These are phyloP conservation scores for Pythium periplocum DNA, from an alignment of 352 stramenopile genomes.

Conservation along the genomic window DNA sequence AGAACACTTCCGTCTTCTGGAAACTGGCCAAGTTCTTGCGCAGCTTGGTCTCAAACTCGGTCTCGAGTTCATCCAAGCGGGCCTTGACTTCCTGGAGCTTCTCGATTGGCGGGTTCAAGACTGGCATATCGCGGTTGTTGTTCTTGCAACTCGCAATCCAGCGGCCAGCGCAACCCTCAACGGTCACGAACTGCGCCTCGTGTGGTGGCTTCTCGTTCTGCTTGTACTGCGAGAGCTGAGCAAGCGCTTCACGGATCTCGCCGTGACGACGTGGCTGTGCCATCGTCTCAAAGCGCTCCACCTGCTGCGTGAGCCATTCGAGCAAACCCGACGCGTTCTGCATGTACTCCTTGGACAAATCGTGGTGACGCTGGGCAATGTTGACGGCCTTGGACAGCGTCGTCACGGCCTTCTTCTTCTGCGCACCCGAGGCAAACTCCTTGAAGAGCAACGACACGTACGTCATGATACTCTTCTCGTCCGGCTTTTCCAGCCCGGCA, in stretches of 20 bases:
- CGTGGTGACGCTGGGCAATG: constrained; percentile 86
- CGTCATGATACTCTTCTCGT: constrained; percentile 91
- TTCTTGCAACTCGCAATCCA: constrained; percentile 88
- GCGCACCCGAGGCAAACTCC: constrained; percentile 85
- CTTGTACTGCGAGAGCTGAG: constrained; percentile 78
- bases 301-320: constrained; percentile 68
- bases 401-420: constrained; percentile 88
- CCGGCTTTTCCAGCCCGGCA: constrained; percentile 74
- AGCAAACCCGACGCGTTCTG: constrained; percentile 60
- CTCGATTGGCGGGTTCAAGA: constrained; percentile 68
- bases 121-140: constrained; percentile 70
- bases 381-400: constrained; percentile 89
- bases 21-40: constrained; percentile 73
- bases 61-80: constrained; percentile 59
- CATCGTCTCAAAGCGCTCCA: constrained; percentile 70
- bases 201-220: constrained; percentile 80
- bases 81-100: constrained; percentile 76
- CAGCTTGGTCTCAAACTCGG: constrained; percentile 65
- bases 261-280: constrained; percentile 59
- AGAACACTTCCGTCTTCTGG: constrained; percentile 78
- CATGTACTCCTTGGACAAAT: constrained; percentile 71
- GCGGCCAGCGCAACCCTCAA: constrained; percentile 72
- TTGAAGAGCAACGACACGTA: constrained; percentile 91
- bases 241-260: constrained; percentile 62
- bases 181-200: constrained; percentile 75